These are phyloP conservation scores for Millerozyma miso DNA, from an alignment of 805 yeast genomes.

Conservation along the genomic window DNA sequence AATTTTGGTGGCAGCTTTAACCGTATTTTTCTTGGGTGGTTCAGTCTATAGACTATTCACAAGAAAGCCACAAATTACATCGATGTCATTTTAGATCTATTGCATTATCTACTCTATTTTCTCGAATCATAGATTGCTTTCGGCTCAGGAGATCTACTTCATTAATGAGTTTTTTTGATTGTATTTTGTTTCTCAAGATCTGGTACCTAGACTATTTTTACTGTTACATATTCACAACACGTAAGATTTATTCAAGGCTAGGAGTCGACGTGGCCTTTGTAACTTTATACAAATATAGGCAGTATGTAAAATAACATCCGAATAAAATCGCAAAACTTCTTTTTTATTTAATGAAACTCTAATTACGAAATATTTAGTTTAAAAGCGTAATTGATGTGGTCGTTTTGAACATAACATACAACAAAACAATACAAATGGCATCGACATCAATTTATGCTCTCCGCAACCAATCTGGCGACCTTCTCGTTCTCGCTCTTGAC, in stretches of 20 bases:
- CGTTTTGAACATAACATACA: background rate
- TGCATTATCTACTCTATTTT: background rate
- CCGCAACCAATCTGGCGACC: slow-evolving; percentile 49
- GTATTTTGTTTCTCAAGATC: too few species aligned
- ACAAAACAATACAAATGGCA: background rate
- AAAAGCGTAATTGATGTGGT: background rate
- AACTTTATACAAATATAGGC: too few species aligned
- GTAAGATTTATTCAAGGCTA: too few species aligned
- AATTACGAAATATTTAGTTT: background rate
- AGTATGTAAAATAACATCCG: too few species aligned
- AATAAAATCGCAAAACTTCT: too few species aligned
- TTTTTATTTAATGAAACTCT: too few species aligned
- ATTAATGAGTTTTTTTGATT: too few species aligned
- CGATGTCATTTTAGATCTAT: background rate
- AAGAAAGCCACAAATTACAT: background rate
- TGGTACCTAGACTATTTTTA: too few species aligned
- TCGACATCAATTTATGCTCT: slow-evolving; percentile 21
- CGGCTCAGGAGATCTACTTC: too few species aligned
- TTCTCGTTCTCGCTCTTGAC: slow-evolving; percentile 46
- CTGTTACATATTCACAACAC: too few species aligned
- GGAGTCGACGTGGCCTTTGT: too few species aligned
- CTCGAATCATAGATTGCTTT: background rate
- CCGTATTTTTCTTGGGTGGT: slow-evolving; percentile 37
- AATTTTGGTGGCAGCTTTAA: slow-evolving; percentile 30
- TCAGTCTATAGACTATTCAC: slow-evolving; percentile 25